phyloP scores from a whole-genome alignment of 2,329 filamentous ascomycete species.

The Cyclaneusma minus region DNA sequence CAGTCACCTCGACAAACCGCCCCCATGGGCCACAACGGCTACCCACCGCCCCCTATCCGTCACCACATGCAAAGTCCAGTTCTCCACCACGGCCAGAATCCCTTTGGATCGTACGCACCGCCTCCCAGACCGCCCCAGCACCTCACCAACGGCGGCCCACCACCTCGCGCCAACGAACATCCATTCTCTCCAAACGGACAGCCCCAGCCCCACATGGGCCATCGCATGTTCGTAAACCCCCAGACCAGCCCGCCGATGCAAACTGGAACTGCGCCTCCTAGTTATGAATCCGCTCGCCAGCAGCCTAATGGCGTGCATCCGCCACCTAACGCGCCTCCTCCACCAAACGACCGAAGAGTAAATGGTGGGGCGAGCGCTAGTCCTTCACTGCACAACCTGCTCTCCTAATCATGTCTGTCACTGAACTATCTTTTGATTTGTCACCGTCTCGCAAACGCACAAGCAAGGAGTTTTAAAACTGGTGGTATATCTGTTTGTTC shows the following conservation, averaged over 20 bases:
- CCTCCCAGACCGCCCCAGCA: constrained; percentile 19
- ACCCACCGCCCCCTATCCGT: constrained; percentile 18
- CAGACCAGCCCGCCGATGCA: constrained; percentile 15
- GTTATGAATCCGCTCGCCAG: constrained; percentile 11
- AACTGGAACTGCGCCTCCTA: constrained; percentile 16
- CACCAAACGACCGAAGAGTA: constrained; percentile 26
- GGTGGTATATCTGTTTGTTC: too few species aligned
- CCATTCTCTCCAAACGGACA: constrained; percentile 29
- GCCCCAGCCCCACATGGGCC: constrained; percentile 23
- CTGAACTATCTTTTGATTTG: too few species aligned
- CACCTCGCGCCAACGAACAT: constrained; percentile 27
- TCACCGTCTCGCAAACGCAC: too few species aligned
- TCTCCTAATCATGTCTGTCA: too few species aligned
- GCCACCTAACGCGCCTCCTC: too few species aligned
- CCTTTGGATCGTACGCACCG: constrained; percentile 13
- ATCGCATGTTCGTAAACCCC: constrained; percentile 23
- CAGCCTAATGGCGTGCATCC: constrained; percentile 15
- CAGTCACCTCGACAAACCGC: constrained; percentile 28
- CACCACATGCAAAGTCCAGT: constrained; percentile 7
- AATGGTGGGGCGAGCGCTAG: constrained; percentile 60
- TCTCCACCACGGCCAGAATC: constrained; percentile 14
- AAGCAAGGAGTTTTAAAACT: too few species aligned
- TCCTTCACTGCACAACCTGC: constrained; percentile 58
- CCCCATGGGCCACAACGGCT: constrained; percentile 25
- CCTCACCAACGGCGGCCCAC: constrained; percentile 19